These are phyloP conservation scores for Lecanicillium sp. DNA, from an alignment of 2,329 filamentous ascomycete genomes.

Conservation along the genomic window DNA sequence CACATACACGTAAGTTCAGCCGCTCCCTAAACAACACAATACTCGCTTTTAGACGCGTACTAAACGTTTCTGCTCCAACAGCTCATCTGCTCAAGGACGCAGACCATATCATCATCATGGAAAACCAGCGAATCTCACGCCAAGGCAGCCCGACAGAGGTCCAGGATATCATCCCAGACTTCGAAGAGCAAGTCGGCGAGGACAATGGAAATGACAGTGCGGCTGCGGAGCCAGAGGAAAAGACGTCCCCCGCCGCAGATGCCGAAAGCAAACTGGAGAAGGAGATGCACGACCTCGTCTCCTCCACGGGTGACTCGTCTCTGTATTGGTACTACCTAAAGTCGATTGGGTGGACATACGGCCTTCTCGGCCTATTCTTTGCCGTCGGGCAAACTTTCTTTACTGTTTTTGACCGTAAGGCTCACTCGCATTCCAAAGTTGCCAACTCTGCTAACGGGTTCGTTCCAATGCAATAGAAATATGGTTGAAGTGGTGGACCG, in stretches of 20 bases:
- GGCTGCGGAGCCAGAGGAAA: neutral
- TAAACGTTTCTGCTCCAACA: neutral
- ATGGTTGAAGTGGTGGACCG: conserved; percentile 22
- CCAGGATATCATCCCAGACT: neutral
- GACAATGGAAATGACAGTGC: neutral
- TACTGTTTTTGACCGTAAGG: neutral
- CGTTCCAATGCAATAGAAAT: no score
- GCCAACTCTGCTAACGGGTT: no score
- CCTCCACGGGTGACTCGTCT: conserved; percentile 1
- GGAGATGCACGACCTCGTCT: conserved; percentile 1
- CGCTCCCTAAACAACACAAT: no score
- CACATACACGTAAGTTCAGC: conserved; percentile 3
- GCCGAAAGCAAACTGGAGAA: conserved; percentile 1
- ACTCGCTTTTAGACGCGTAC: neutral
- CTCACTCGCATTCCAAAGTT: neutral
- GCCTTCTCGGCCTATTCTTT: neutral
- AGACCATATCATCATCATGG: conserved; percentile 2
- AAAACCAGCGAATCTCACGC: neutral
- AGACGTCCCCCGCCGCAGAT: neutral
- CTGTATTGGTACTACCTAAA: conserved; percentile 8
- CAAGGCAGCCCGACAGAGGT: neutral
- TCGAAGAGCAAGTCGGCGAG: no score
- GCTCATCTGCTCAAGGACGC: conserved; percentile 1
- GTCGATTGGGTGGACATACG: conserved; percentile 4
- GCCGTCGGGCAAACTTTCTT: neutral